phyloP scores from a whole-genome alignment of 345 rosid genomes.

The Eucalyptus cloeziana region DNA sequence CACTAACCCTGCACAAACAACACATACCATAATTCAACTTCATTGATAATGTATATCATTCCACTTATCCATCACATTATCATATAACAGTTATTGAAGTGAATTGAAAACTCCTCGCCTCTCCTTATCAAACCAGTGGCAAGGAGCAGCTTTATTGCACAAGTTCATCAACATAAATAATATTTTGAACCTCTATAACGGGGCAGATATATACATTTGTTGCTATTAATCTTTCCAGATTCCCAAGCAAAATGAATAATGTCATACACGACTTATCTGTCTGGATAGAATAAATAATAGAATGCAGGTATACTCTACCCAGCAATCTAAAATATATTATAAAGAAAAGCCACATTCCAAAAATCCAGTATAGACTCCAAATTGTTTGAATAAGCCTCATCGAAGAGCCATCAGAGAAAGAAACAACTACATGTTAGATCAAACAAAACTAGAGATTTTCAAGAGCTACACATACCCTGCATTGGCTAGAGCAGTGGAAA shows the following conservation, averaged over 20 bases:
- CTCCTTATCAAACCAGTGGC: background rate
- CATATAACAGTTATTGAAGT: background rate
- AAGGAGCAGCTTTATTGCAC: background rate
- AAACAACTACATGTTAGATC: background rate
- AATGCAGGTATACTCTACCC: background rate
- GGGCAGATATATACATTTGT: background rate
- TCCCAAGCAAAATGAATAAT: background rate
- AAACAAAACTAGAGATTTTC: background rate
- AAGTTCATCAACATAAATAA: background rate
- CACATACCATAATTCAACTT: background rate
- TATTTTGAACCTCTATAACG: background rate
- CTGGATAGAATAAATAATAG: background rate
- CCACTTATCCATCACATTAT: background rate
- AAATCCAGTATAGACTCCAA: background rate
- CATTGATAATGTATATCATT: background rate
- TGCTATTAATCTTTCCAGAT: background rate
- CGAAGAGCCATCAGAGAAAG: background rate
- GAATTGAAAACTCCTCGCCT: background rate
- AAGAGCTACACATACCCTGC: slow-evolving; percentile 47
- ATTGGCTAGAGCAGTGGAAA: slow-evolving; percentile 96
- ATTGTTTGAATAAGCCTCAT: background rate
- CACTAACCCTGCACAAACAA: background rate
- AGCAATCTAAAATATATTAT: background rate
- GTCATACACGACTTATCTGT: background rate
- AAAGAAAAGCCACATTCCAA: background rate